These are phyloP conservation scores for Fraxinus baroniana DNA, from an alignment of 305 asterid genomes.

Conservation along the genomic window DNA sequence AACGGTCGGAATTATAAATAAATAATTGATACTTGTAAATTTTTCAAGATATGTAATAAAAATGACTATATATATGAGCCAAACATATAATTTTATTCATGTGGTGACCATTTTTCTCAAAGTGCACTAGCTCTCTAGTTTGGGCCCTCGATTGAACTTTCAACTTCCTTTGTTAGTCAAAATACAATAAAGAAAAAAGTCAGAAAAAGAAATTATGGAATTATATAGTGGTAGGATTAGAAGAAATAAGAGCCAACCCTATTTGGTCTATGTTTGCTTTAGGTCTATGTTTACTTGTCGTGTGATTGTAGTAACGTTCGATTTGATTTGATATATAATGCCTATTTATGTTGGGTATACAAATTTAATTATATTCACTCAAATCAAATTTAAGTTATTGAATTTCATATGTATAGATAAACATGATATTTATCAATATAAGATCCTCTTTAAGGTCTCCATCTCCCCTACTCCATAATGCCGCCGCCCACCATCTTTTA, in stretches of 20 bases:
- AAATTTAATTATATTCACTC: neutral
- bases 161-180: neutral
- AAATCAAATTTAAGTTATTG: neutral
- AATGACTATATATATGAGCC: neutral
- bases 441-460: neutral
- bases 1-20: neutral
- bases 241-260: neutral
- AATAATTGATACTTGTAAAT: neutral
- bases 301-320: neutral
- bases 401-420: neutral
- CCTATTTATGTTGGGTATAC: neutral
- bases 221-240: neutral
- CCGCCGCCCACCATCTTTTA: neutral
- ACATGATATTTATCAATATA: neutral
- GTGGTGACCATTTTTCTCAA: slow-evolving; percentile 13
- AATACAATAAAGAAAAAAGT: neutral
- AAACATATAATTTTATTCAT: neutral
- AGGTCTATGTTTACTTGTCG: neutral
- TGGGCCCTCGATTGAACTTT: slow-evolving; percentile 24
- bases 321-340: neutral
- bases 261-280: neutral
- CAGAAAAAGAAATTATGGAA: neutral
- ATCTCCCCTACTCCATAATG: neutral
- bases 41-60: too few species aligned
- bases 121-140: slow-evolving; percentile 11